Evolutionary conservation across 441 rosid species (phyloP).

Genomic region (Adansonia grandidieri): DNA sequence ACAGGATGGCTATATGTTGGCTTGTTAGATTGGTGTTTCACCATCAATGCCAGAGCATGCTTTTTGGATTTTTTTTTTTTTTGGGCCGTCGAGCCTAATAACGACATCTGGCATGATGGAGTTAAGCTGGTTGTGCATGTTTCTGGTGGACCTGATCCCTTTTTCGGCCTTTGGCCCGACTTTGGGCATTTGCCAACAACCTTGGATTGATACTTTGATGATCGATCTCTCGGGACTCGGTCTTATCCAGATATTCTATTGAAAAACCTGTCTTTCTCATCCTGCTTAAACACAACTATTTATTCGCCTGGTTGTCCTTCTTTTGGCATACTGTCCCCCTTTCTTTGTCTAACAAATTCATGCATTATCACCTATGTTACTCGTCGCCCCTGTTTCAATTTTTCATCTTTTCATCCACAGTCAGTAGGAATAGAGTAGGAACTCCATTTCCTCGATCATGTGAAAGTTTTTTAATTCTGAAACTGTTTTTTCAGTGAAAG

Average conservation of each 20-base stretch:
- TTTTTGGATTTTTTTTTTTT: background rate
- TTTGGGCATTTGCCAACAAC: background rate
- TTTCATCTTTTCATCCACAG: no score
- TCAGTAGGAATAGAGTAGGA: no score
- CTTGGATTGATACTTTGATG: background rate
- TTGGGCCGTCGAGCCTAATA: slow-evolving; percentile 4
- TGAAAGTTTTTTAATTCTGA: no score
- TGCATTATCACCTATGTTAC: background rate
- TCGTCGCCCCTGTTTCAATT: no score
- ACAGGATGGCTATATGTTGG: slow-evolving; percentile 26
- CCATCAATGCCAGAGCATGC: slow-evolving; percentile 39
- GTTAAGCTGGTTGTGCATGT: slow-evolving; percentile 25
- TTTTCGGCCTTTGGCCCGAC: background rate
- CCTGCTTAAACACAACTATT: background rate
- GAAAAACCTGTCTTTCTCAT: background rate
- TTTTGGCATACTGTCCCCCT: background rate
- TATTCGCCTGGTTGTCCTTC: background rate
- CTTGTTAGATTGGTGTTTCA: slow-evolving; percentile 11
- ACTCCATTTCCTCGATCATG: no score
- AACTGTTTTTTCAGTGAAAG: no score
- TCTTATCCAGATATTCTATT: slow-evolving; percentile 5
- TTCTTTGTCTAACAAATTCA: background rate
- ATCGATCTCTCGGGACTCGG: background rate
- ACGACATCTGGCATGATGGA: slow-evolving; percentile 18
- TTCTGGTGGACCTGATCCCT: slow-evolving; percentile 4